Evolutionary conservation across 768 basidiomycete genomes (phyloP).

Genomic region (Pleurotus giganteus): DNA sequence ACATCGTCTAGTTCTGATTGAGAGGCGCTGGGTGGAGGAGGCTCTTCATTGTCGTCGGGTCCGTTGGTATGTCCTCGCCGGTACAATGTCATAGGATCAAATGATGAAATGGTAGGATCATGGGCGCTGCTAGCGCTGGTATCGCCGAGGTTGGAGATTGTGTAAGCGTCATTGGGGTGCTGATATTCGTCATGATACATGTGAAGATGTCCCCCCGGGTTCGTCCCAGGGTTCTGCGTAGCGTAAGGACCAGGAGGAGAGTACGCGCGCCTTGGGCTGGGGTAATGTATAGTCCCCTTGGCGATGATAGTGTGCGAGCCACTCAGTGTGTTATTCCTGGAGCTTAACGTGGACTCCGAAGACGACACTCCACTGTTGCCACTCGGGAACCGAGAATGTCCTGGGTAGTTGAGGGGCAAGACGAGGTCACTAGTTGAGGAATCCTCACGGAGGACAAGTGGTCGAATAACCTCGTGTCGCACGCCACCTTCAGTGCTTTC

Average conservation of each 20-base stretch:
- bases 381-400: background rate
- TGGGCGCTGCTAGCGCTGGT: background rate
- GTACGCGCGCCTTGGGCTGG: background rate
- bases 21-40: background rate
- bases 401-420: background rate
- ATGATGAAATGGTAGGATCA: background rate
- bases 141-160: background rate
- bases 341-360: background rate
- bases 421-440: slow-evolving; percentile 7
- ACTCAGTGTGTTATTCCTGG: slow-evolving; percentile 4
- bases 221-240: background rate
- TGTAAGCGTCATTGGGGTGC: background rate
- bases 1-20: background rate
- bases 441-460: slow-evolving; percentile 2
- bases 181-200: background rate
- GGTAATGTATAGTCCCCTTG: background rate
- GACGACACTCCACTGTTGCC: slow-evolving; percentile 2
- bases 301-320: slow-evolving; percentile 5
- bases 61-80: background rate
- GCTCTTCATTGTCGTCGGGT: background rate
- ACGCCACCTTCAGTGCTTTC: slow-evolving; percentile 9
- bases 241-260: background rate
- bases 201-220: background rate
- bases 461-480: slow-evolving; percentile 5
- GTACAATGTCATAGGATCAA: background rate